These are phyloP conservation scores for Geosmithia flava DNA, from an alignment of 2,329 filamentous ascomycete species.

Conservation along the genomic window DNA sequence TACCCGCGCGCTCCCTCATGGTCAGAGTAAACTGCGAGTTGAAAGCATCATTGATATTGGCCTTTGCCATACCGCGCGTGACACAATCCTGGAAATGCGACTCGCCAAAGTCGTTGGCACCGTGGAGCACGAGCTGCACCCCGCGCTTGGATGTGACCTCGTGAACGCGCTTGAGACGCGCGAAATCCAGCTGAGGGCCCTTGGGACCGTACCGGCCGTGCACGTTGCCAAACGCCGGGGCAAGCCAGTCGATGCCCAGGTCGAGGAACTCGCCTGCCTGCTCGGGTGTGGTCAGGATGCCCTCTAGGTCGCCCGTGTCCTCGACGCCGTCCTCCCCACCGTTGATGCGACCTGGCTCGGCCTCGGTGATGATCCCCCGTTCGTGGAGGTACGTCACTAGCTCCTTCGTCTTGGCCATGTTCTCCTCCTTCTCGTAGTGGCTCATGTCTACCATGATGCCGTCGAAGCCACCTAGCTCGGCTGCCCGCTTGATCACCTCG, in stretches of 20 bases:
- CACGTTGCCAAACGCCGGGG: slow-evolving; percentile 64
- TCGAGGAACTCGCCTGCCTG: slow-evolving; percentile 57
- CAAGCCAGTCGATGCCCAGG: slow-evolving; percentile 61
- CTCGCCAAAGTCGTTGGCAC: slow-evolving; percentile 32
- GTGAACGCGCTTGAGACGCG: slow-evolving; percentile 18
- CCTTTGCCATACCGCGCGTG: slow-evolving; percentile 29
- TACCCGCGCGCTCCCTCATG: slow-evolving; percentile 7
- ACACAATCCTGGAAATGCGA: slow-evolving; percentile 31
- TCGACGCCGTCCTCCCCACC: slow-evolving; percentile 58
- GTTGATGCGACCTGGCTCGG: slow-evolving; percentile 41
- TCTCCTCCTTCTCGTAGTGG: slow-evolving; percentile 59
- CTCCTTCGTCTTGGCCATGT: slow-evolving; percentile 31
- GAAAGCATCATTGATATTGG: slow-evolving; percentile 40
- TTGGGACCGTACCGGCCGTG: slow-evolving; percentile 40
- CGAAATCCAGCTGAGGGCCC: slow-evolving; percentile 10
- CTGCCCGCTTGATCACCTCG: slow-evolving; percentile 42
- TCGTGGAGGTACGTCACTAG: slow-evolving; percentile 4
- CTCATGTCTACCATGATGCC: slow-evolving; percentile 70
- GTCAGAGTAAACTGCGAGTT: slow-evolving; percentile 3
- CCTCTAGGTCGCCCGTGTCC: slow-evolving; percentile 35
- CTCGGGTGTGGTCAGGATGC: slow-evolving; percentile 50
- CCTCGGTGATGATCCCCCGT: slow-evolving; percentile 5
- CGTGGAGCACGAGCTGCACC: slow-evolving; percentile 34
- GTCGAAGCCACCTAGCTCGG: slow-evolving; percentile 47
- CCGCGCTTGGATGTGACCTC: slow-evolving; percentile 25